A percentile compares a stretch with the other conserved stretches of the same genome.
Conservation (phyloP, 495 filamentous ascomycete genomes). For the Pseudoneurospora amorphoporcata region DNA sequence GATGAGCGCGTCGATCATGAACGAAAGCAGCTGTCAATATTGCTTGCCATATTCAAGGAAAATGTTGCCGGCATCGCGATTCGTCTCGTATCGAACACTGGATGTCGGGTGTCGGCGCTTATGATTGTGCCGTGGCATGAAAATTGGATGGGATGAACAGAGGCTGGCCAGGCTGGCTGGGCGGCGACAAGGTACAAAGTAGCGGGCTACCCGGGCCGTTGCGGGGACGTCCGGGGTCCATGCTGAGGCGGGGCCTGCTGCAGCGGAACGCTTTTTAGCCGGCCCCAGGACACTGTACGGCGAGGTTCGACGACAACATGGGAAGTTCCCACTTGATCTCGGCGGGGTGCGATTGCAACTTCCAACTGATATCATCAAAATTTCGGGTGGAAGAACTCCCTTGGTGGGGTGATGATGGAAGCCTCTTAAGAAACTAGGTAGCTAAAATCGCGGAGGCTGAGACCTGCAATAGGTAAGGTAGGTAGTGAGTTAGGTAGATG, state of each 20-base stretch:
- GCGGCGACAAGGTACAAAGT: neutral
- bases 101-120: neutral
- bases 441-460: too few species aligned
- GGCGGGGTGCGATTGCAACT: too few species aligned
- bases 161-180: neutral
- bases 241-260: neutral
- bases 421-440: too few species aligned
- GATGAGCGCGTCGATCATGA: neutral
- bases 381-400: too few species aligned
- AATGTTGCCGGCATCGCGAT: neutral
- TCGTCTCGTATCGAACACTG: neutral
- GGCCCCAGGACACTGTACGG: neutral
- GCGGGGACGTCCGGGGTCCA: neutral
- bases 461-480: too few species aligned
- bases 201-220: neutral
- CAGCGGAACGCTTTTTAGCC: neutral
- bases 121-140: neutral
- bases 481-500: too few species aligned
- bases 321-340: too few species aligned
- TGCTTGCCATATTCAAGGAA: neutral
- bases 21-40: neutral
- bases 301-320: neutral
- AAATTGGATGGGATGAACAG: neutral
- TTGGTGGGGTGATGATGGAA: too few species aligned
- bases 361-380: too few species aligned